A percentile compares a stretch with the other conserved stretches of the same genome.
phyloP scores from a whole-genome alignment of 805 yeast genomes.

The Naumovozyma baii region DNA sequence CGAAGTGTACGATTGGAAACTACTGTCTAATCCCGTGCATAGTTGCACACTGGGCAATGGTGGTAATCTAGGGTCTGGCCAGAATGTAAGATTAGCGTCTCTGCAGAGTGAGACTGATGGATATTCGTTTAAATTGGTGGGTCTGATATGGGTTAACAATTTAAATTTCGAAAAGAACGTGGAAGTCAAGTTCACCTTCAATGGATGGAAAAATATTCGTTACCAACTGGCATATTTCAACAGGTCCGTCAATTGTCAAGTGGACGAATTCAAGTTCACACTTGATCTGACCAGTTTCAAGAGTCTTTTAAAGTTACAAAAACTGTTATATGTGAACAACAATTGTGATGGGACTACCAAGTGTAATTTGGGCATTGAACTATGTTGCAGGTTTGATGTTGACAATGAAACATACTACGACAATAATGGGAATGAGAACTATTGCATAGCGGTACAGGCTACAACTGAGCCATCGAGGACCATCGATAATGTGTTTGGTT shows the following conservation, averaged over 20 bases:
- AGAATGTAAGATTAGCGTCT: constrained; percentile 16
- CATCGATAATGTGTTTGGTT: not conserved
- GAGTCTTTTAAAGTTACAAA: constrained; percentile 17
- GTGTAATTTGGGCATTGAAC: constrained; percentile 15
- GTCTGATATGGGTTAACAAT: constrained; percentile 25
- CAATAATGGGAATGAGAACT: constrained; percentile 29
- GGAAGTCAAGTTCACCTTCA: constrained; percentile 27
- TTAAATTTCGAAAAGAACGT: constrained; percentile 27
- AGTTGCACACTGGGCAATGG: not conserved
- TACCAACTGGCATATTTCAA: constrained; percentile 23
- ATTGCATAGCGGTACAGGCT: constrained; percentile 11
- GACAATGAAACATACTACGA: constrained; percentile 29
- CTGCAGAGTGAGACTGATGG: constrained; percentile 2
- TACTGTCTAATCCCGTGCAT: not conserved
- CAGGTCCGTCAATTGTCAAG: constrained; percentile 16
- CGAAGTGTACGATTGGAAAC: constrained; percentile 3
- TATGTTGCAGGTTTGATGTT: constrained; percentile 29
- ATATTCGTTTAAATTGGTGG: constrained; percentile 14
- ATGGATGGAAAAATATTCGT: constrained; percentile 26
- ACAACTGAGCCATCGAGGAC: constrained; percentile 1
- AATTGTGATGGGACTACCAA: not conserved
- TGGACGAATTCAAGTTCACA: constrained; percentile 26
- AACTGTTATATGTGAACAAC: constrained; percentile 9
- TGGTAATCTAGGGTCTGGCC: not conserved
- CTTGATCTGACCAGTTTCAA: constrained; percentile 23